Evolutionary conservation across 2,329 filamentous ascomycete species (phyloP), one percentile per base, ranked within the genome.

Genomic region (Huntiella decipiens): DNA sequence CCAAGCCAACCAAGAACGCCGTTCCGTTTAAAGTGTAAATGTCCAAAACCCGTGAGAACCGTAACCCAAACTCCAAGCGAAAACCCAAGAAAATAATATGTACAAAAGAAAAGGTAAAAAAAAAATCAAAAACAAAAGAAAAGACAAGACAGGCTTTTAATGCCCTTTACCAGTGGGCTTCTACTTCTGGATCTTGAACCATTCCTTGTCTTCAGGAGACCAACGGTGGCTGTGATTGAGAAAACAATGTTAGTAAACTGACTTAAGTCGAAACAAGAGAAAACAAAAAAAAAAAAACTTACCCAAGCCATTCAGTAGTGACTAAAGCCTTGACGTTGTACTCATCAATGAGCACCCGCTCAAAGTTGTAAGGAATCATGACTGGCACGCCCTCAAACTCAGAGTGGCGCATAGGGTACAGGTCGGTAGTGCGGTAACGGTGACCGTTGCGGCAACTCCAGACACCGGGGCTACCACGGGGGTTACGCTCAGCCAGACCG

Each of bases 401-500:
- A 19, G 76, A 81, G 56, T 76, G 67, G 12, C 82, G 71, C 67
- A 91, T 66, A 3, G 84, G 84, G 61, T 77, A 91, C 10, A 91
- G 64, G 54, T 91, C 81, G n/a, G 64, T 63, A 19, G 71, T 76
- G 37, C 64, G 61, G 59, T 91, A 91, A 39, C 68, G 65, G 61
- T 92, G 84, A 55, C 71, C 70, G 57, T 91, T 87, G 65, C 88
- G 88, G 63, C 82, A 88, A 55, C 73, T 76, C 74, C 79, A 82
- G 28, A 81, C 59, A 5, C 80, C 79, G 0, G 82, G 80, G 15
- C 63, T 54, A 2, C 59, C 60, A 12, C 65, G 63, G 0, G 72
- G 68, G 31, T 83, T 67, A 15, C 78, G 72, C 63, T 85, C 79
- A 43, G 73, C 73, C 33, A 91, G 62, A 10, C 74, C 82, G 1